Evolutionary conservation across 768 basidiomycete species (phyloP), one percentile per base, ranked within the genome.

Genomic region (Lactifluus echinatus): DNA sequence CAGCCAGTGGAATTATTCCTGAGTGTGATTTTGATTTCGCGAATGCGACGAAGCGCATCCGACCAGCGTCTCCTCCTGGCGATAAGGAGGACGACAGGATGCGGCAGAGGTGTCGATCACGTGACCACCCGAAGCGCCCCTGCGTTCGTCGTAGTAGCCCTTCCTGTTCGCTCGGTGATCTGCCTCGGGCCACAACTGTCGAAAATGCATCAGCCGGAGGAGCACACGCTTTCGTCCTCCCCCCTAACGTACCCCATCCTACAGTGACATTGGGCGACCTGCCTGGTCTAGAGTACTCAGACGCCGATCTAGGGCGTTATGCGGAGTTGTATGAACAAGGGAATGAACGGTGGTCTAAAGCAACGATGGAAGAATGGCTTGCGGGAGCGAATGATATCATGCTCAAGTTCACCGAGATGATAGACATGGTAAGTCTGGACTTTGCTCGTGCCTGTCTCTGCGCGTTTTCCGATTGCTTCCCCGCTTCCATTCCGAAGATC

Each of bases 351-450:
- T 84, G 81, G 81, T 71, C 71, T 14, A 71, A 74, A 7, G 80
- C 79, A 55, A 71, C 73, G 0, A 67, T 74, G 55, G 76, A 78
- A 14, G 80, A 83, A 50, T 83, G 83, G 83, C 65, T 71, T 4
- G 71, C 75, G 24, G 83, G 81, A 5, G 78, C 76, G 1, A 73
- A 80, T 47, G 81, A 79, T 60, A 67, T 82, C 53, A 65, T 70
- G 3, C 61, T 62, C 14, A 70, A 72, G 29, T 82, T 76, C 57
- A 58, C 59, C 11, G 74, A 74, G 63, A 68, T 81, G 24, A 65
- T 82, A 31, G 79, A 81, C 56, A 74, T 76, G 40, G 81, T 81
- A 57, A 61, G 79, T 74, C 17, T 33, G 5, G 24, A 19, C 34
- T 26, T 17, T 21, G 49, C 40, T 19, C 43, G 31, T 42, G 44